Evolutionary conservation across 345 rosid genomes (phyloP), one percentile per base, ranked within the genome.

Genomic region (Isatis tinctoria): DNA sequence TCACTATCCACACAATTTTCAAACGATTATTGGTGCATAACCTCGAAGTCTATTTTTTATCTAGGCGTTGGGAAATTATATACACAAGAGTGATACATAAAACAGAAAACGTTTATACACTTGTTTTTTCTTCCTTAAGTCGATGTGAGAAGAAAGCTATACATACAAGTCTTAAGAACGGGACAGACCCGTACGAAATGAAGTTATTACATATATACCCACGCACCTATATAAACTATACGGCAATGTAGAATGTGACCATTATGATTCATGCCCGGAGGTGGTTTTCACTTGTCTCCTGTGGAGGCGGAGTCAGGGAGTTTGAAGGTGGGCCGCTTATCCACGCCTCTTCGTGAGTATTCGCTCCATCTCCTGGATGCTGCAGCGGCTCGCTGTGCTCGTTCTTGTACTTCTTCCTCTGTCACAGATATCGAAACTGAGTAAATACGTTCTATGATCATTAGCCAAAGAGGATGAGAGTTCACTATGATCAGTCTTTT

Each of bases 291-390:
- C 11, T 88, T 81, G 41, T 85, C 83, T 16, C 53, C 81, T 35
- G 67, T 81, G 24, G 91, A 63, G 41, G 82, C 67, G 1, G 91
- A 82, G 76, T 87, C 92, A 0, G 96, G 97, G 78, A 94, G 98
- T 81, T 94, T 91, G 71, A 77, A 77, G 18, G 87, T 83, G 10
- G 95, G 93, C 33, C 86, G 90, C 82, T 88, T 87, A 74, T 94
- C 97, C 0, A 64, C 97, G 37, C 97, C 98, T 70, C 80, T 80
- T 61, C 97, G 84, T 6, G 98, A 91, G 73, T 90, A 94, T 79
- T 94, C 97, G 76, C 98, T 88, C 97, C 96, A 94, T 82, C 90
- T 85, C 41, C 93, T 79, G 9, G 98, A 88, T 5, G 97, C 97
- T 5, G 92, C 96, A 0, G 98, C 96, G 0, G 96, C 93, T 77